Evolutionary conservation across 1,284 basidiomycete species (phyloP), one percentile per base, ranked within the genome.

Genomic region (Hortiboletus rubellus): DNA sequence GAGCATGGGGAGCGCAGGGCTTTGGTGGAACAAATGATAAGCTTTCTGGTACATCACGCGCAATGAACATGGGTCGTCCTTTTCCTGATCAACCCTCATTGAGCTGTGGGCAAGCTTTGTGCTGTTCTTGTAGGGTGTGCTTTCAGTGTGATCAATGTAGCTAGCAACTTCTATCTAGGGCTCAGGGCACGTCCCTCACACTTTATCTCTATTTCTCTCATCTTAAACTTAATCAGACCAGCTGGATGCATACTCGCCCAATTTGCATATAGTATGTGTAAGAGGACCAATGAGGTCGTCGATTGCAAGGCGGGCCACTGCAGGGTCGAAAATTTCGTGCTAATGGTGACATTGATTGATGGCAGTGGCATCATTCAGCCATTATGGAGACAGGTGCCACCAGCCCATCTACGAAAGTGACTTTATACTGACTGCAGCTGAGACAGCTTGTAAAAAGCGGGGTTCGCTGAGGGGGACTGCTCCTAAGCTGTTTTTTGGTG

Each of bases 111-210:
- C 70, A 77, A 76, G 17, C 59, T 85, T 61, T 79, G 78, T 69
- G 82, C 87, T 34, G 63, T 87, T 44, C 60, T 86, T 40, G 82
- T 87, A 48, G 87, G 87, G 55, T 81, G 80, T 63, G 79, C 18
- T 12, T 52, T 60, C 15, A 41, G 53, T 34, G 57, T 80, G 34
- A 63, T 88, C 60, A 80, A 85, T 30, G 82, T 82, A 45, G 83
- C 85, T 15, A 83, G 82, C 56, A 87, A 86, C 68, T 79, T 88
- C 58, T 87, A 89, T 69, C 80, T 89, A 38, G 84, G 86, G 48
- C 70, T 89, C 59, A 89, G 88, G 56, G 66, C 66, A 22, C 24
- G 57, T 48, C 8, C 17, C 33, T 27, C 17, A n/a, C 9, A 22
- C 12, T 24, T 12, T 14, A 14, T 44, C 43, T 30, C 33, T 14